phyloP scores from a whole-genome alignment of 2,329 filamentous ascomycete genomes.

The Colletotrichum eremochloae region DNA sequence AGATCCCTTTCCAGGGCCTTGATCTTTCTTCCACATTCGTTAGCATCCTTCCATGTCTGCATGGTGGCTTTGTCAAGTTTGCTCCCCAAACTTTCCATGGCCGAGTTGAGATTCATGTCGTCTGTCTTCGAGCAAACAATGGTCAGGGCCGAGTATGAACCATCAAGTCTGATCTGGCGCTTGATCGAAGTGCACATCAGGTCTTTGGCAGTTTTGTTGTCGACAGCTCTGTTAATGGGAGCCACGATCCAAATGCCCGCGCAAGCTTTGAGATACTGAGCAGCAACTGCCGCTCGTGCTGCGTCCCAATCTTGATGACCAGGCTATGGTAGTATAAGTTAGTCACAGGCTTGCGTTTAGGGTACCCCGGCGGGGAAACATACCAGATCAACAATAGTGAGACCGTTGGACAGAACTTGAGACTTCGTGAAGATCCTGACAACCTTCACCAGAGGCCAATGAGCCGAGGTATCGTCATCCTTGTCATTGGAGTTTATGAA shows the following conservation, averaged over 20 bases:
- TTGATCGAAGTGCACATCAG: conserved; percentile 70
- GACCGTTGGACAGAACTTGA: background rate
- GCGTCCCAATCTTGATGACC: conserved; percentile 72
- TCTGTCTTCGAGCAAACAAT: conserved; percentile 76
- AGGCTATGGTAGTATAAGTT: conserved; percentile 51
- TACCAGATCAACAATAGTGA: conserved; percentile 14
- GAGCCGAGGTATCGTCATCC: conserved; percentile 41
- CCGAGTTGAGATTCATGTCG: conserved; percentile 60
- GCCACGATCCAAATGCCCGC: conserved; percentile 72
- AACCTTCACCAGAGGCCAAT: conserved; percentile 58
- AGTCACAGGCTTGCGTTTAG: background rate
- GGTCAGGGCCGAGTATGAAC: conserved; percentile 65
- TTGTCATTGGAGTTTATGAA: conserved; percentile 20
- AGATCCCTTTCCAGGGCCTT: background rate
- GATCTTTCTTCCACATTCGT: background rate
- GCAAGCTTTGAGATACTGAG: conserved; percentile 71
- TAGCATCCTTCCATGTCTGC: background rate
- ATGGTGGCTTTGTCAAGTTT: background rate
- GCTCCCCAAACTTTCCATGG: conserved; percentile 25
- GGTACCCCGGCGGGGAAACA: background rate
- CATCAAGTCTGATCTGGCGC: conserved; percentile 71
- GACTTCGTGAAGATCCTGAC: conserved; percentile 24
- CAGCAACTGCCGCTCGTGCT: conserved; percentile 69
- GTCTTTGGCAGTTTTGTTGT: conserved; percentile 69
- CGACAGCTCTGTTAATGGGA: conserved; percentile 70